A percentile compares a stretch with the other conserved stretches of the same genome.
Conservation (phyloP, 139 green algal species). For the Desmodesmus armatus region DNA sequence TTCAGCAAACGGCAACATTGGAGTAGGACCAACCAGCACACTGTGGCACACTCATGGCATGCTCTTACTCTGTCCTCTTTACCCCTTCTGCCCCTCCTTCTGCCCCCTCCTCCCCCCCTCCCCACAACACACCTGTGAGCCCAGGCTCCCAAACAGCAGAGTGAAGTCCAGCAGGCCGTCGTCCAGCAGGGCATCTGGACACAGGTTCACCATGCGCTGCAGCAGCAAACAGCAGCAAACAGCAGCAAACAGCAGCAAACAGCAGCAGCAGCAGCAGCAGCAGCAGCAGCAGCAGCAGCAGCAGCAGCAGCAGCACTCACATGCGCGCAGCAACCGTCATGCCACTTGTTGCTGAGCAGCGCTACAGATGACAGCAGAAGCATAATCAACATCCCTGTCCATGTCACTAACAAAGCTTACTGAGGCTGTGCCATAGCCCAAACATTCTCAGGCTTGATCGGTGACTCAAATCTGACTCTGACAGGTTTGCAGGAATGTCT, state of each 20-base stretch:
- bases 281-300: conserved; percentile 7
- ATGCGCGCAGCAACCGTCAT: no score
- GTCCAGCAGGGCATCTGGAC: conserved; percentile 60
- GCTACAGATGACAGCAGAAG: not conserved
- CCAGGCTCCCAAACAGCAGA: conserved; percentile 24
- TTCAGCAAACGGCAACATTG: not conserved
- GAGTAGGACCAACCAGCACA: not conserved
- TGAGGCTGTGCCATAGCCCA: no score
- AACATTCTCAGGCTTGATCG: no score
- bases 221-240: not conserved
- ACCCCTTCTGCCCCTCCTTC: no score
- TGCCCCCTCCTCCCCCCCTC: not conserved
- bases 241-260: no score
- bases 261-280: conserved; percentile 23
- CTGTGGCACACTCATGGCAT: not conserved
- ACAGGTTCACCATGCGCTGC: conserved; percentile 35
- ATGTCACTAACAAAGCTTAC: no score
- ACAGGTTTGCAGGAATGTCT: no score
- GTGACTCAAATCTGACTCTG: no score
- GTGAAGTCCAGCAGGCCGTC: conserved; percentile 65
- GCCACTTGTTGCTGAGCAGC: no score
- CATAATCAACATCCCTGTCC: no score
- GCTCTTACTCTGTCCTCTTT: no score
- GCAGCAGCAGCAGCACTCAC: no score
- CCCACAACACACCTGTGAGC: not conserved